phyloP scores from a whole-genome alignment of 23 red algal species.

The Gracilaria gracilis region DNA sequence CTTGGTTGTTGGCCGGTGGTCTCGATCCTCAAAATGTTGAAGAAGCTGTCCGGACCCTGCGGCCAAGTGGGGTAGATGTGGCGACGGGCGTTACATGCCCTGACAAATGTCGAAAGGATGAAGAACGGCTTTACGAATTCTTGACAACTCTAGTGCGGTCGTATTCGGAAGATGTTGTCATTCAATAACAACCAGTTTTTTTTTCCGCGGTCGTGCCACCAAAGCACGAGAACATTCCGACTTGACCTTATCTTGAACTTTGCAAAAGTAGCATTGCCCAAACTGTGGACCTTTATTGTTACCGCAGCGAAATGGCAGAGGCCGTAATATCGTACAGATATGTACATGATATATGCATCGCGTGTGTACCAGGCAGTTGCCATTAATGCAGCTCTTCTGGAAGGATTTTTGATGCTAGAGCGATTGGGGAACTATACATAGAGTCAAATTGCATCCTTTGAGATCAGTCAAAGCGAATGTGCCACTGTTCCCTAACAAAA shows the following conservation, averaged over 20 bases:
- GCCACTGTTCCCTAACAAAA: conserved; percentile 57
- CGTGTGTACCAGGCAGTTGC: conserved; percentile 73
- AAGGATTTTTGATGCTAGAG: conserved; percentile 71
- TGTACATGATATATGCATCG: too few species aligned
- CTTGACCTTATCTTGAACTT: not conserved
- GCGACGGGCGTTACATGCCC: conserved; percentile 67
- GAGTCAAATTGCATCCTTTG: conserved; percentile 84
- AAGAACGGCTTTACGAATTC: conserved; percentile 41
- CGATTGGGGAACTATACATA: conserved; percentile 50
- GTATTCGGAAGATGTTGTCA: not conserved
- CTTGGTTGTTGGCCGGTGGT: conserved; percentile 84
- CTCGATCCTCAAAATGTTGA: conserved; percentile 73
- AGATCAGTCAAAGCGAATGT: conserved; percentile 62
- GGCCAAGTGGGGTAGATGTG: conserved; percentile 81
- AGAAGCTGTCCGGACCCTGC: conserved; percentile 54
- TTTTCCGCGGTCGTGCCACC: not conserved
- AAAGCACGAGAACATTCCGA: too few species aligned
- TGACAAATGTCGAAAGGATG: conserved; percentile 68
- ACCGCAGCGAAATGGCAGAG: too few species aligned
- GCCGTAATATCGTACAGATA: not conserved
- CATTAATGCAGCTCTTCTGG: conserved; percentile 28
- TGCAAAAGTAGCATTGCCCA: not conserved
- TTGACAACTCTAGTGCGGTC: conserved; percentile 9
- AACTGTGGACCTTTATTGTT: too few species aligned
- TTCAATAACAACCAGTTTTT: not conserved